Base-by-base conservation (phyloP, 768 basidiomycete genomes). In the Serendipita sp. region DNA sequence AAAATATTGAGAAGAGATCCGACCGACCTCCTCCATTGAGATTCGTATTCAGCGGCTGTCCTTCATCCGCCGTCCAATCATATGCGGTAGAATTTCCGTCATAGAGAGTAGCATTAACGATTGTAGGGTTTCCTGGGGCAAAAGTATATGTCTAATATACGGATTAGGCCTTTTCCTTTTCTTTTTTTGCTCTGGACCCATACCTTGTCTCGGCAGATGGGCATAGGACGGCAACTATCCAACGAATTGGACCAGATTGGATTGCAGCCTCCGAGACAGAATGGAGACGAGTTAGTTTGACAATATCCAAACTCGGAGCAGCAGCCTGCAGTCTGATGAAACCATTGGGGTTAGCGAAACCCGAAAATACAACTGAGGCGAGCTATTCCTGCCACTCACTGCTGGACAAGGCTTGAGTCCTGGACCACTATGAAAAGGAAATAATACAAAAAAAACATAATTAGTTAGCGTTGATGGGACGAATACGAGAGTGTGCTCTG, bases 231-330 rank as follows among this genome's bases (percentile, higher is more conserved):
- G 75, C 89, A 93, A 0, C 89, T 89, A 65, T 75, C 74, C 44
- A 86, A 73, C 2, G 79, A 72, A 69, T 83, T 70, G 3, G 90
- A 92, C 47, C 77, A 74, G 35, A 89, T 77, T 18, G 91, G 89
- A 70, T 92, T 83, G 76, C 91, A 93, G n/a, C 91, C 91, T 54
- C 88, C 88, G 38, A 90, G 76, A 71, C 90, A 91, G 72, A 84
- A 91, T 8, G 66, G 52, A 32, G 16, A 11, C 23, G 23, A 23
- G 32, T 54, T 13, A 32, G 52, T 30, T 54, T 54, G 51, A 47
- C n/a, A 44, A 41, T 28, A 35, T 3, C 52, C 52, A 54, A 54
- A 54, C 52, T 54, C 52, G 15, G 52, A 54, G 30, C 52, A 54
- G 30, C 52, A 54, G 15, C 13, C 13, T 1, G 52, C 13, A 54